phyloP scores from a whole-genome alignment of 441 rosid species.

The Erodium texanum region DNA sequence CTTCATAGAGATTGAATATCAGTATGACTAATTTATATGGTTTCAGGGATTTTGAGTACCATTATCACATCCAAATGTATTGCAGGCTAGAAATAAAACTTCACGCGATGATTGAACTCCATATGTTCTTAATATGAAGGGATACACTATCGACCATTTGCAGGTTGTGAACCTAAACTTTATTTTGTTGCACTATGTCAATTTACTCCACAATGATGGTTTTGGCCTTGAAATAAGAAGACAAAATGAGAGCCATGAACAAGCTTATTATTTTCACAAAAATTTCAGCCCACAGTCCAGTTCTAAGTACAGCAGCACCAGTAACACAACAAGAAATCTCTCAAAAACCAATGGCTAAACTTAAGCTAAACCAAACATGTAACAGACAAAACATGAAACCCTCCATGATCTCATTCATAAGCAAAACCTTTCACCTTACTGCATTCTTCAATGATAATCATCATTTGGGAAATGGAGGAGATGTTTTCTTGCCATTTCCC shows the following conservation, averaged over 20 bases:
- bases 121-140: neutral
- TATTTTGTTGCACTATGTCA: no score
- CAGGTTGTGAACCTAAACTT: no score
- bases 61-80: neutral
- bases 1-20: constrained; percentile 38
- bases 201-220: no score
- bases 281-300: neutral
- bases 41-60: neutral
- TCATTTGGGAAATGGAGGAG: neutral
- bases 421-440: neutral
- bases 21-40: neutral
- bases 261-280: neutral
- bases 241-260: neutral
- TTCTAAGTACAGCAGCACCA: constrained; percentile 13
- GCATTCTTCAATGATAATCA: neutral
- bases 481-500: constrained; percentile 38
- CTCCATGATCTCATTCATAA: neutral
- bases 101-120: neutral
- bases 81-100: neutral
- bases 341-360: constrained; percentile 3
- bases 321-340: constrained; percentile 18
- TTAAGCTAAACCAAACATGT: neutral
- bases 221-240: no score
- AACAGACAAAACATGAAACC: constrained; percentile 6
- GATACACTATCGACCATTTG: no score